A percentile compares a stretch with the other conserved stretches of the same genome.
These are phyloP conservation scores for Podaxis carcinomalis DNA, from an alignment of 768 basidiomycete genomes.

Conservation along the genomic window DNA sequence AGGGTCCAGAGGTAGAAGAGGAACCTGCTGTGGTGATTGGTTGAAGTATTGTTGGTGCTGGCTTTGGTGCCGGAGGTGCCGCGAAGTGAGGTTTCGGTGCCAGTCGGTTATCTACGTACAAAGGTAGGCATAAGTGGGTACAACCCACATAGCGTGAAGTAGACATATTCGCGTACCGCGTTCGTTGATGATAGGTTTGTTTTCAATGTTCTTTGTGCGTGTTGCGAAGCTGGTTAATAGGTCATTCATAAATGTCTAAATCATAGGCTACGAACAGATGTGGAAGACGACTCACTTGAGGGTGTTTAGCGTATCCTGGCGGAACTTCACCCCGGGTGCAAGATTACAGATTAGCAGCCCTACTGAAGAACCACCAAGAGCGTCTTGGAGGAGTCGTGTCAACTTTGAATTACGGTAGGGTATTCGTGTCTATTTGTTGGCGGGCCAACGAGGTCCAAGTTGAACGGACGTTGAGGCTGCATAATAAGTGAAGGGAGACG, in stretches of 20 bases:
- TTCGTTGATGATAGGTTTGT: slow-evolving; percentile 75
- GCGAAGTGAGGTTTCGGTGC: slow-evolving; percentile 61
- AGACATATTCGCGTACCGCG: slow-evolving; percentile 44
- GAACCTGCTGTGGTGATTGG: slow-evolving; percentile 29
- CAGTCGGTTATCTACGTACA: slow-evolving; percentile 48
- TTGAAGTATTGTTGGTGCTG: slow-evolving; percentile 44
- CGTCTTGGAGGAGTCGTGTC: slow-evolving; percentile 86
- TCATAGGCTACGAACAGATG: neutral
- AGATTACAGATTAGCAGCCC: slow-evolving; percentile 85
- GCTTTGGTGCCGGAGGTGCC: slow-evolving; percentile 44
- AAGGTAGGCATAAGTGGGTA: neutral
- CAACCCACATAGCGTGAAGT: neutral
- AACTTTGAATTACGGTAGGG: slow-evolving; percentile 90
- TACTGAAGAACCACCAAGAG: slow-evolving; percentile 76
- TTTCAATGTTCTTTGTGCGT: slow-evolving; percentile 83
- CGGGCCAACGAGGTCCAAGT: neutral
- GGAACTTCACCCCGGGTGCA: slow-evolving; percentile 76
- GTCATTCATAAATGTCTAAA: neutral
- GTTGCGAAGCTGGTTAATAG: slow-evolving; percentile 59
- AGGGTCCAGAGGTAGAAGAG: slow-evolving; percentile 17
- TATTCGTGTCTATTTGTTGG: slow-evolving; percentile 54
- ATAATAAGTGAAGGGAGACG: slow-evolving; percentile 18
- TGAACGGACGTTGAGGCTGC: neutral
- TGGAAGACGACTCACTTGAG: slow-evolving; percentile 57
- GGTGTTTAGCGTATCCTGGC: slow-evolving; percentile 87